Base-by-base conservation (phyloP, 2,329 filamentous ascomycete genomes). In the Colletotrichum sansevieriae region DNA sequence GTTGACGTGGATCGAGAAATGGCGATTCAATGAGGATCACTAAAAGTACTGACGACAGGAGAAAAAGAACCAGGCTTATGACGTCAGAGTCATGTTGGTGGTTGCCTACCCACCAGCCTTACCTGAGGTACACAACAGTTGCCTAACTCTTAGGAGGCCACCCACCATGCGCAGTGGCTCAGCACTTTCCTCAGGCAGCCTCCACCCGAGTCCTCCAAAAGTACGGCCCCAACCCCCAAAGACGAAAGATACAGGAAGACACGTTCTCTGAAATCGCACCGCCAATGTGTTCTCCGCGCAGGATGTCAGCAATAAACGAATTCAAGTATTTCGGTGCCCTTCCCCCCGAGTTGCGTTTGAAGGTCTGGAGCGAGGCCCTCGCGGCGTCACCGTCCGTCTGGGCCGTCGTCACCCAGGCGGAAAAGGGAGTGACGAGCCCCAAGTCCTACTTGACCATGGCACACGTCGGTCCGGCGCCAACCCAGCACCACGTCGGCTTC, bases 1-100 rank as follows among this genome's bases (percentile, higher is more conserved):
- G 72, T 78, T 4, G 77, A 76, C 20, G 68, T 70, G 9, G 73
- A 74, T 35, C 68, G 68, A 4, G 56, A 57, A 37, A 29, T 44
- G 57, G 37, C 41, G 52, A 20, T 37, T 1, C 35, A 41, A 35
- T 55, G 49, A 54, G 20, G 5, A 9, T 0, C 13, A 22, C 22
- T 11, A 15, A 6, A 6, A 15, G 29, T 8, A 29, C 29, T 29
- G 6, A 5, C 9, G 29, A 29, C 29, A 29, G 7, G 4, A 7
- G 4, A 22, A 22, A 25, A 25, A 29, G 8, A 8, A 2, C 29
- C 29, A 29, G 29, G 9, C 6, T 9, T 29, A 7, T 29, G 29
- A 29, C 29, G 29, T 29, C 29, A 9, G 9, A 29, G 29, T 29
- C 1, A 29, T 29, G 29, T 29, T 29, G 8, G 29, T 8, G 29